Evolutionary conservation across 768 basidiomycete species (phyloP), one percentile per base, ranked within the genome.

Genomic region (Leccinum truebloodii): DNA sequence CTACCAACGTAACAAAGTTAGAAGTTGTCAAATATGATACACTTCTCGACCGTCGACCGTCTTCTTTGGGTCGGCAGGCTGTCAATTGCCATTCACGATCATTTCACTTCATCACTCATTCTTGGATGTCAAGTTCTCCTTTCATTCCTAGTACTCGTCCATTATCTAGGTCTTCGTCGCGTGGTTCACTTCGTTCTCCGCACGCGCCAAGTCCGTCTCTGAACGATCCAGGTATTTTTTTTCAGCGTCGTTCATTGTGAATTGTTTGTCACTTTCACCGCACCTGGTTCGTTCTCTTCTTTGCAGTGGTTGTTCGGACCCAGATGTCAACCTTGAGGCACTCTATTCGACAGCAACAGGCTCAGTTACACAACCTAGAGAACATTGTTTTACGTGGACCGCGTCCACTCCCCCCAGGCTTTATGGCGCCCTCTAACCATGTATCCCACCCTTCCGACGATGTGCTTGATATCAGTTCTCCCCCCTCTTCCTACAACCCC

Each of bases 271-370:
- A 64, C 50, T 65, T 65, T 61, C 63, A 60, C 22, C 58, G 55
- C 49, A 65, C 54, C 59, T 58, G 66, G 67, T 73, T 70, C 71
- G 63, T 67, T 68, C 61, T 61, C 46, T 67, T 70, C 63, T 60
- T 62, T 67, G 54, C 67, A 93, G 91, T 92, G 69, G 83, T 86
- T 63, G 80, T 92, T 56, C 85, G 91, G 58, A 86, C 84, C 66
- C 90, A 92, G 61, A 87, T 93, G 76, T 90, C 89, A 65, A 87
- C 86, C 44, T 76, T 93, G 69, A 92, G 88, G 75, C 91, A 93
- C 71, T 84, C 81, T 70, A 93, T 93, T 67, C 79, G 91, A 62
- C 90, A 92, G 67, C 89, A 93, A 69, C 89, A 92, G 77, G 90
- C 90, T 20, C 89, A 92, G 66, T 73, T 92, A 37, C 82, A 87